Percentiles rank a stretch among this genome's conserved stretches.
Evolutionary conservation across 2,329 filamentous ascomycete genomes (phyloP).

Genomic region (Cadophora sp.): DNA sequence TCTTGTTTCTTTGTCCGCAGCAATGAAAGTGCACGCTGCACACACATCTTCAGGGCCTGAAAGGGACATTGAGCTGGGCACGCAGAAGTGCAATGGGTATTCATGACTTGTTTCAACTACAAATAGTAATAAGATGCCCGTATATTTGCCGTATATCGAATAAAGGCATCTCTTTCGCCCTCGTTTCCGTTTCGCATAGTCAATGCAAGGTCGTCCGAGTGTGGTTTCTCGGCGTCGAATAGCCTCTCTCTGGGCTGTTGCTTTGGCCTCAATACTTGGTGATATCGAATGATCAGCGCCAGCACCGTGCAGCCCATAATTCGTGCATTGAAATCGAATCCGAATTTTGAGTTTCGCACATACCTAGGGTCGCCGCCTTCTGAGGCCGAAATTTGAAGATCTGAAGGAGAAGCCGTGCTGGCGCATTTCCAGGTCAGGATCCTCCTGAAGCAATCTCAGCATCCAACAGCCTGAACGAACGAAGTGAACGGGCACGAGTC

Average conservation of each 20-base stretch:
- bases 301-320: slow-evolving; percentile 7
- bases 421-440: neutral
- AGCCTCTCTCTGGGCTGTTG: slow-evolving; percentile 14
- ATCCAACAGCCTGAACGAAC: slow-evolving; percentile 10
- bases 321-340: slow-evolving; percentile 22
- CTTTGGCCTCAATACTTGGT: slow-evolving; percentile 17
- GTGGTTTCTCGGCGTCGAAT: slow-evolving; percentile 12
- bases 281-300: slow-evolving; percentile 4
- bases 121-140: slow-evolving; percentile 8
- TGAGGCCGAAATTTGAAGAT: slow-evolving; percentile 10
- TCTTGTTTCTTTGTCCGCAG: neutral
- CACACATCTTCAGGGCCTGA: slow-evolving; percentile 11
- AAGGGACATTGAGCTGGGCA: neutral
- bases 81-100: neutral
- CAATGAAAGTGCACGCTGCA: slow-evolving; percentile 1
- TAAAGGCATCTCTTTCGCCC: slow-evolving; percentile 13
- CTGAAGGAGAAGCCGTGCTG: neutral
- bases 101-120: slow-evolving; percentile 18
- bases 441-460: slow-evolving; percentile 5
- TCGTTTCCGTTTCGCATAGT: slow-evolving; percentile 29
- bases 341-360: slow-evolving; percentile 13
- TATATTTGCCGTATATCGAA: slow-evolving; percentile 12
- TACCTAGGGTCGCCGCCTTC: slow-evolving; percentile 6
- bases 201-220: slow-evolving; percentile 33
- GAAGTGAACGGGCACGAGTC: neutral